phyloP scores from a whole-genome alignment of 2,329 filamentous ascomycete species.

The Salinomyces thailandicus region DNA sequence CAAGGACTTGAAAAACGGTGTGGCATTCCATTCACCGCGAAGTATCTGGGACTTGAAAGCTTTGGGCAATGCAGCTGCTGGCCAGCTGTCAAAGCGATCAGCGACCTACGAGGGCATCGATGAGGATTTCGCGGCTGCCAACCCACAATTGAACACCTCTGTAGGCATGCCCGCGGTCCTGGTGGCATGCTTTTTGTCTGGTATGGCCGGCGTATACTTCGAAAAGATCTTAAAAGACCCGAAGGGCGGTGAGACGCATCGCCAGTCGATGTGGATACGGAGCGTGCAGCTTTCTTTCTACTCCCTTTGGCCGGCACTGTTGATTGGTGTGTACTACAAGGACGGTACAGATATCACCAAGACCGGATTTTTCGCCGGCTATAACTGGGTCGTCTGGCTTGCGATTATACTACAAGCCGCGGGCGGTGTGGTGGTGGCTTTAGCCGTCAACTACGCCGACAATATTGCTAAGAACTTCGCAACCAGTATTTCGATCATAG shows the following conservation, averaged over 20 bases:
- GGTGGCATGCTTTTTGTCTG: slow-evolving; percentile 67
- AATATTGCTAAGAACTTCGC: slow-evolving; percentile 93
- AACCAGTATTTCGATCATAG: slow-evolving; percentile 79
- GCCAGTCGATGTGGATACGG: slow-evolving; percentile 78
- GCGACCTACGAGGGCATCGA: slow-evolving; percentile 87
- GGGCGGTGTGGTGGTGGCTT: slow-evolving; percentile 72
- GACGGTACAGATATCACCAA: slow-evolving; percentile 75
- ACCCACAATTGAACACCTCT: slow-evolving; percentile 60
- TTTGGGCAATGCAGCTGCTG: slow-evolving; percentile 42
- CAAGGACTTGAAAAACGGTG: slow-evolving; percentile 52
- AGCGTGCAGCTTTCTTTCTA: slow-evolving; percentile 94
- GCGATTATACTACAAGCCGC: slow-evolving; percentile 72
- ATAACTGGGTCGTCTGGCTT: slow-evolving; percentile 84
- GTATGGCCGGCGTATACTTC: slow-evolving; percentile 75
- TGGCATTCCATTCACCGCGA: slow-evolving; percentile 57
- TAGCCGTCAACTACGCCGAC: slow-evolving; percentile 73
- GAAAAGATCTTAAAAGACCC: slow-evolving; percentile 88
- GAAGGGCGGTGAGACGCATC: slow-evolving; percentile 37
- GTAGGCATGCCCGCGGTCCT: slow-evolving; percentile 71
- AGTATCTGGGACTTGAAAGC: slow-evolving; percentile 68
- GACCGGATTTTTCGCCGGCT: slow-evolving; percentile 87
- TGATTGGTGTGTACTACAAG: slow-evolving; percentile 76
- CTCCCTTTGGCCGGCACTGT: slow-evolving; percentile 77
- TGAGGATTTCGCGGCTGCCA: slow-evolving; percentile 43
- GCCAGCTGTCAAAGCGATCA: slow-evolving; percentile 54